These are phyloP conservation scores for Canna indica DNA, from an alignment of 176 grass and related monocot genomes.

Conservation along the genomic window DNA sequence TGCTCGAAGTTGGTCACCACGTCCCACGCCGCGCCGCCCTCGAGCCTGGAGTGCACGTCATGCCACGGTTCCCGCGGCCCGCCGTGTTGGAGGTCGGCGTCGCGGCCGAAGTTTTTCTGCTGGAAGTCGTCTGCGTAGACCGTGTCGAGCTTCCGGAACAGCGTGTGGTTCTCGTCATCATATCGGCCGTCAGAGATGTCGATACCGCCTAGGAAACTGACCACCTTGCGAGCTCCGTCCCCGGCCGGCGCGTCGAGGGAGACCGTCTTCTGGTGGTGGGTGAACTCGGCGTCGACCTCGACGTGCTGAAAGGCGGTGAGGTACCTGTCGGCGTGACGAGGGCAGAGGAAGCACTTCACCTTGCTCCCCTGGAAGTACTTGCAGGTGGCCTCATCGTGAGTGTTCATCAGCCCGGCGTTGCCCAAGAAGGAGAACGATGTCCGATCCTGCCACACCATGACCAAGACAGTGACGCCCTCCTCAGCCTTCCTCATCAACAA, in stretches of 20 bases:
- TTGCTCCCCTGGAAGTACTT: conserved; percentile 52
- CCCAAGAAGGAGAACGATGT: conserved; percentile 64
- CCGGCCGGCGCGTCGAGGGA: conserved; percentile 39
- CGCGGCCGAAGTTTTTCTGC: conserved; percentile 59
- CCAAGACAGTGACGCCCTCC: conserved; percentile 65
- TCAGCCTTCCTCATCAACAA: conserved; percentile 69
- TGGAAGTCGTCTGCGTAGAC: conserved; percentile 54
- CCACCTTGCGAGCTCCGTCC: conserved; percentile 26
- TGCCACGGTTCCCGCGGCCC: conserved; percentile 88
- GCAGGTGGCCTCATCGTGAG: conserved; percentile 68
- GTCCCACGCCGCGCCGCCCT: conserved; percentile 71
- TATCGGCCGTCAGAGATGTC: conserved; percentile 62
- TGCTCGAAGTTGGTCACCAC: conserved; percentile 79
- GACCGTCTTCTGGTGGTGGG: conserved; percentile 90
- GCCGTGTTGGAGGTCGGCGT: conserved; percentile 40
- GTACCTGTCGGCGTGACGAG: conserved; percentile 39
- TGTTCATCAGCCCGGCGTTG: conserved; percentile 64
- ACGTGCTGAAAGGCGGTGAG: conserved; percentile 56
- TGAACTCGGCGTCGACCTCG: conserved; percentile 51
- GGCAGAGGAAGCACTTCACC: conserved; percentile 82
- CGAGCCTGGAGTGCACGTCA: conserved; percentile 64
- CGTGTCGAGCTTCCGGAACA: conserved; percentile 55
- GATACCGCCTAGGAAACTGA: conserved; percentile 64
- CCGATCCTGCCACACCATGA: conserved; percentile 88
- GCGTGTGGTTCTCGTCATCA: conserved; percentile 75